These are phyloP conservation scores for Scutellaria barbata DNA, from an alignment of 257 asterid species.

Conservation along the genomic window DNA sequence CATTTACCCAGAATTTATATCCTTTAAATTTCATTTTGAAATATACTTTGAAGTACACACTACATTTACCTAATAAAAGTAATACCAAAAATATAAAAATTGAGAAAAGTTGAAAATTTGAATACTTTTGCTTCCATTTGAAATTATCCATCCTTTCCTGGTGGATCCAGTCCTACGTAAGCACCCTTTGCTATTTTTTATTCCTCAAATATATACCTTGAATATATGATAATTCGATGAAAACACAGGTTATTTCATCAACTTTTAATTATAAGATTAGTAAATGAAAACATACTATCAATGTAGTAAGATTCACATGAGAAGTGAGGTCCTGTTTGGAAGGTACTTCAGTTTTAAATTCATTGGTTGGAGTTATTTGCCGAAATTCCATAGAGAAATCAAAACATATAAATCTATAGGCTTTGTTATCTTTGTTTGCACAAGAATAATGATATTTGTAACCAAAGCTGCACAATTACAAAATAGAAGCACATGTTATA, in stretches of 20 bases:
- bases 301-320: slow-evolving; percentile 72
- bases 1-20: slow-evolving; percentile 76
- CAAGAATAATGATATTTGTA: slow-evolving; percentile 77
- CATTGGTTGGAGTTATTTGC: slow-evolving; percentile 76
- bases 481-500: no score
- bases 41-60: no score
- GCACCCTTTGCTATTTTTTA: slow-evolving; percentile 51
- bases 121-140: slow-evolving; percentile 78
- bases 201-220: slow-evolving; percentile 46
- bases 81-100: no score
- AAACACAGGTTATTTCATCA: no score
- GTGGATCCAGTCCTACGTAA: slow-evolving; percentile 66
- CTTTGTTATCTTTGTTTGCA: slow-evolving; percentile 67
- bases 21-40: no score
- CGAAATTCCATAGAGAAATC: slow-evolving; percentile 83
- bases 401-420: slow-evolving; percentile 79
- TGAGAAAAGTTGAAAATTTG: no score
- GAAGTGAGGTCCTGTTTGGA: slow-evolving; percentile 76
- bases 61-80: no score
- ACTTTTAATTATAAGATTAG: no score
- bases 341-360: slow-evolving; percentile 80
- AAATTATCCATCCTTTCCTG: slow-evolving; percentile 72
- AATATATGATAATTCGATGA: no score
- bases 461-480: slow-evolving; percentile 60
- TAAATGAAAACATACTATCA: slow-evolving; percentile 80